phyloP scores from a whole-genome alignment of 2,329 filamentous ascomycete genomes.

The Fusarium albosuccineum region DNA sequence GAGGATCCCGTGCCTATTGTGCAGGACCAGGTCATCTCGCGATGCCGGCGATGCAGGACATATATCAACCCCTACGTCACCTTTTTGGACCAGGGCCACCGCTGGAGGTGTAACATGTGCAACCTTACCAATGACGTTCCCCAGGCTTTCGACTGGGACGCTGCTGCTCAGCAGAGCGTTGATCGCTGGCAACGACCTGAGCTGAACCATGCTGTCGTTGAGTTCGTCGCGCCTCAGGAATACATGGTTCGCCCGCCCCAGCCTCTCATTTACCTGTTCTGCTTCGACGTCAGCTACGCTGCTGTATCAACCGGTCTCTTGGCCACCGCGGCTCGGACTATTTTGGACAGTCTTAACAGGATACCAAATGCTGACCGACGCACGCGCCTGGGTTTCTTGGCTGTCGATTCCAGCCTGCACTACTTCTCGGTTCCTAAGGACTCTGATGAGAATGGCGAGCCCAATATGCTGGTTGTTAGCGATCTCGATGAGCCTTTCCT shows the following conservation, averaged over 20 bases:
- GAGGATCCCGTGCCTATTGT: constrained; percentile 93
- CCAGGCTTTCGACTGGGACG: constrained; percentile 99
- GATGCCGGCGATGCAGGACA: constrained; percentile 93
- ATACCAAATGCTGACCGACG: constrained; percentile 98
- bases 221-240: constrained; percentile 97
- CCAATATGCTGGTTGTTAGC: constrained; percentile 92
- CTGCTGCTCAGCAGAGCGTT: constrained; percentile 87
- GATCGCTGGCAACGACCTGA: constrained; percentile 94
- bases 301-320: constrained; percentile 91
- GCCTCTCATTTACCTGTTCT: constrained; percentile 93
- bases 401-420: constrained; percentile 92
- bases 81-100: constrained; percentile 95
- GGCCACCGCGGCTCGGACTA: constrained; percentile 92
- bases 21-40: constrained; percentile 96
- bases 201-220: constrained; percentile 95
- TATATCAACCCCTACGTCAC: constrained; percentile 99
- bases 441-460: constrained; percentile 84
- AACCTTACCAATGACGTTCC: constrained; percentile 98
- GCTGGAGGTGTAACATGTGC: constrained; percentile 99
- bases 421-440: constrained; percentile 97
- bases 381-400: constrained; percentile 93
- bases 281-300: constrained; percentile 93
- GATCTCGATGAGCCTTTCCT: constrained; percentile 97
- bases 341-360: constrained; percentile 92
- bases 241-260: constrained; percentile 99